Percentiles rank a stretch among this genome's conserved stretches.
Evolutionary conservation across 345 rosid genomes (phyloP).

Genomic region (Pugionium cornutum): DNA sequence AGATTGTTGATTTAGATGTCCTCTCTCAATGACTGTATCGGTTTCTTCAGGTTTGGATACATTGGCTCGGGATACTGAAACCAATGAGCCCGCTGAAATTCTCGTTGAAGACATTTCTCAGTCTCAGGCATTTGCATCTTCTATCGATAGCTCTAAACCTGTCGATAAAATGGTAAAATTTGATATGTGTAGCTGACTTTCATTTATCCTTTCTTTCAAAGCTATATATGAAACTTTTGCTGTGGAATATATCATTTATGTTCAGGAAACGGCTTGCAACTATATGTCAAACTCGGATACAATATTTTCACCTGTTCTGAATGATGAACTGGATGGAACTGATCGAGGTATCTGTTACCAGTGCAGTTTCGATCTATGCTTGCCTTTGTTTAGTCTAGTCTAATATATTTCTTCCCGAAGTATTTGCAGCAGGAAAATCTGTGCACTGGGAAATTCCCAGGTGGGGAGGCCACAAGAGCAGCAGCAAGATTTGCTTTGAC

Average conservation of each 20-base stretch:
- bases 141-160: slow-evolving; percentile 24
- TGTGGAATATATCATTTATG: not conserved
- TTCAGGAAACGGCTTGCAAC: slow-evolving; percentile 37
- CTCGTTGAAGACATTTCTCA: slow-evolving; percentile 36
- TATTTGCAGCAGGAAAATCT: slow-evolving; percentile 28
- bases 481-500: slow-evolving; percentile 36
- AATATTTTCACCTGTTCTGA: no score
- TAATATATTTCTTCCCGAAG: slow-evolving; percentile 20
- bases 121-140: slow-evolving; percentile 26
- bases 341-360: no score
- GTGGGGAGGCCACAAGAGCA: slow-evolving; percentile 38
- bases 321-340: no score
- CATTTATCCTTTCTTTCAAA: not conserved
- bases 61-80: slow-evolving; percentile 32
- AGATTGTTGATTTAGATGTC: slow-evolving; percentile 1
- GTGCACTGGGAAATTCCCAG: slow-evolving; percentile 38
- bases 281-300: no score
- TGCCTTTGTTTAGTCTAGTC: slow-evolving; percentile 30
- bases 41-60: slow-evolving; percentile 33
- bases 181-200: slow-evolving; percentile 8
- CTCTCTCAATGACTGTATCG: slow-evolving; percentile 21
- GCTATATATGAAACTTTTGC: slow-evolving; percentile 9
- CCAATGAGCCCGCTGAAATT: slow-evolving; percentile 34
- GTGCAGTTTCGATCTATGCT: slow-evolving; percentile 39
- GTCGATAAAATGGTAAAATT: slow-evolving; percentile 28